phyloP scores from a whole-genome alignment of 2,329 filamentous ascomycete species.

The Nemania sp. region DNA sequence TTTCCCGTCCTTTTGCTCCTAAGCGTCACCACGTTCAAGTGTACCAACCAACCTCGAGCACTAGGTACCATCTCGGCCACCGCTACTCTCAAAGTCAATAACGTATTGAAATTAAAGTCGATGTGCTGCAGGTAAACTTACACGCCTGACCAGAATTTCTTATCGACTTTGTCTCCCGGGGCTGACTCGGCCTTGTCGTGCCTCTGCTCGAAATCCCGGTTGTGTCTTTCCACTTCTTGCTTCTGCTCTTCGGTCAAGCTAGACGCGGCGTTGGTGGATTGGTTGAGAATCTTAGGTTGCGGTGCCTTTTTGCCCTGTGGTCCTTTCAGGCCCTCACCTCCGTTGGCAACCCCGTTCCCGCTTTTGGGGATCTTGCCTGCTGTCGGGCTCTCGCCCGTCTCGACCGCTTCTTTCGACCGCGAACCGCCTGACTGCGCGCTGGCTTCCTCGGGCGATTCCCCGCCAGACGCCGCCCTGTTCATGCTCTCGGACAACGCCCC shows the following conservation, averaged over 20 bases:
- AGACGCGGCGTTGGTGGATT: constrained; percentile 47
- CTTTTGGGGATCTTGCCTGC: constrained; percentile 37
- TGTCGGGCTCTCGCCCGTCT: constrained; percentile 42
- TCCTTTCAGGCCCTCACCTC: constrained; percentile 42
- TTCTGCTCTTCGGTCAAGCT: constrained; percentile 56
- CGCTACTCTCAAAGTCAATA: constrained; percentile 25
- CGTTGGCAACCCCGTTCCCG: constrained; percentile 32
- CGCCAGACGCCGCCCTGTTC: constrained; percentile 27
- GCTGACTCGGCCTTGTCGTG: constrained; percentile 53
- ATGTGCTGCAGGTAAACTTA: constrained; percentile 39
- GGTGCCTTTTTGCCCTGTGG: constrained; percentile 42
- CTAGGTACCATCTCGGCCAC: constrained; percentile 28
- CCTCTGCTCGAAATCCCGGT: constrained; percentile 59
- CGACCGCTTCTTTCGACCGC: constrained; percentile 46
- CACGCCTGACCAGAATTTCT: constrained; percentile 57
- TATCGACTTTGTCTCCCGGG: constrained; percentile 56
- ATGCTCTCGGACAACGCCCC: constrained; percentile 34
- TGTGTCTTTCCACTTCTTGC: constrained; percentile 62
- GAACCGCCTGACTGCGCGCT: constrained; percentile 47
- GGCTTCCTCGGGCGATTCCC: constrained; percentile 39
- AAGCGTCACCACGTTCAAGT: constrained; percentile 20
- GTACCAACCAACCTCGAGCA: too few relatives aligned
- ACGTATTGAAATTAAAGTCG: constrained; percentile 7
- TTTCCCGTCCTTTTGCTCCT: too few relatives aligned
- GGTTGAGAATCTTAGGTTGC: constrained; percentile 58